A percentile compares a stretch with the other conserved stretches of the same genome.
Conservation (phyloP, 2,329 filamentous ascomycete genomes). For the Ascochyta pisi region DNA sequence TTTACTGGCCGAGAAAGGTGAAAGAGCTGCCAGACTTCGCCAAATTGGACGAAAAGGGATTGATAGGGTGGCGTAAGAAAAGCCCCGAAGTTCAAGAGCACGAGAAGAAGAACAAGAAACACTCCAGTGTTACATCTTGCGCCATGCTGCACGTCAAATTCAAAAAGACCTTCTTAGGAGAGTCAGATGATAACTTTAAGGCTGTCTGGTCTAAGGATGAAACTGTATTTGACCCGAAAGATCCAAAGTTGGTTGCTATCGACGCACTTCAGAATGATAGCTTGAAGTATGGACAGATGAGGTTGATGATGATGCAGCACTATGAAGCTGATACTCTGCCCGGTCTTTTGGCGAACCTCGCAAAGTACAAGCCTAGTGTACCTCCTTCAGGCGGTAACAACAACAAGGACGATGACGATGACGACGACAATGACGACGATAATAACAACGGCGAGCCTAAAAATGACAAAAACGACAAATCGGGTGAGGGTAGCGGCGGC, state of each 20-base stretch:
- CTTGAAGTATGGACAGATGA: neutral
- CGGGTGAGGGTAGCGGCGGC: too few species aligned
- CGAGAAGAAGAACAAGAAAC: too few species aligned
- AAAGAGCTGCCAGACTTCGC: neutral
- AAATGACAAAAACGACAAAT: too few species aligned
- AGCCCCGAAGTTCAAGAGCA: too few species aligned
- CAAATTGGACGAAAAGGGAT: neutral
- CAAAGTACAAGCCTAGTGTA: too few species aligned
- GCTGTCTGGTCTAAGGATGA: neutral
- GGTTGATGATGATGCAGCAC: neutral
- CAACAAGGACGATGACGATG: too few species aligned
- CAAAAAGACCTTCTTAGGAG: neutral
- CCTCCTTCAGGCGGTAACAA: too few species aligned
- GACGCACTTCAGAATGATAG: neutral
- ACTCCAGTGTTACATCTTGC: neutral
- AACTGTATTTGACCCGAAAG: neutral
- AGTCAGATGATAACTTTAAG: neutral
- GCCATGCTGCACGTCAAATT: neutral
- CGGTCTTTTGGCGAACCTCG: too few species aligned
- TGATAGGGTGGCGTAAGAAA: too few species aligned
- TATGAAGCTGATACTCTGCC: too few species aligned
- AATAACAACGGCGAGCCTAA: too few species aligned
- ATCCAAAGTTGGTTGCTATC: neutral
- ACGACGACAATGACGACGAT: too few species aligned
- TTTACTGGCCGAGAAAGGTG: neutral